Conservation (phyloP, 2,329 filamentous ascomycete species). For the Pseudodiploospora longispora region DNA sequence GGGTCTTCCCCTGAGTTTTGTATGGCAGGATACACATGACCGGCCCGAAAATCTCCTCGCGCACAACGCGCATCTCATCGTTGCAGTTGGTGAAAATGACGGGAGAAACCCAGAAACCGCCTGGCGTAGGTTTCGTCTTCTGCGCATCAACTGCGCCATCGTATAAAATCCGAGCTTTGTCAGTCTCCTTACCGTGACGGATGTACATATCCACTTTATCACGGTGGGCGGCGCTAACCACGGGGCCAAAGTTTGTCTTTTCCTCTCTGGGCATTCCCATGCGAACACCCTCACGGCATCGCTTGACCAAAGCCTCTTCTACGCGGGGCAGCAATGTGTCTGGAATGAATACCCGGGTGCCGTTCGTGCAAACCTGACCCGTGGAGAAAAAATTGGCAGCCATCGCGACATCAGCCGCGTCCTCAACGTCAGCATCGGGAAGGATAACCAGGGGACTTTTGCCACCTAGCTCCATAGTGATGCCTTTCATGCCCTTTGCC, state of each 20-base stretch:
- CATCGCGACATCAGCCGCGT: constrained; percentile 83
- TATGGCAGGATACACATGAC: constrained; percentile 78
- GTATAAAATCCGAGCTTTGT: constrained; percentile 65
- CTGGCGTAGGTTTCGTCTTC: constrained; percentile 37
- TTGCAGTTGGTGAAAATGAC: constrained; percentile 83
- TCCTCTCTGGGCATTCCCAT: constrained; percentile 65
- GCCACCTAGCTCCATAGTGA: constrained; percentile 87
- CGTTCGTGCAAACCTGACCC: constrained; percentile 89
- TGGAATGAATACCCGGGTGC: constrained; percentile 79
- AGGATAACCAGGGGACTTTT: constrained; percentile 77
- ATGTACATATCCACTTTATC: constrained; percentile 77
- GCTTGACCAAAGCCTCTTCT: constrained; percentile 53
- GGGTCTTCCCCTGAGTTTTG: constrained; percentile 32
- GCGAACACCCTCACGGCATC: constrained; percentile 58
- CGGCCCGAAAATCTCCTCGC: constrained; percentile 83
- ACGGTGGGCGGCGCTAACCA: constrained; percentile 66
- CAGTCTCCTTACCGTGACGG: constrained; percentile 61
- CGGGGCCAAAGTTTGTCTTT: constrained; percentile 73
- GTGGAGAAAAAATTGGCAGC: constrained; percentile 91
- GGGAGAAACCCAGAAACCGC: constrained; percentile 77
- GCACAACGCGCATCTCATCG: constrained; percentile 70
- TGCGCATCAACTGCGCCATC: constrained; percentile 57
- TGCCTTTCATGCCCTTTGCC: constrained; percentile 74
- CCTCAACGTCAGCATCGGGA: constrained; percentile 68
- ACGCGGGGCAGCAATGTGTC: constrained; percentile 56